Conservation (phyloP, 2,329 filamentous ascomycete genomes). For the Zasmidium citrigriseum region DNA sequence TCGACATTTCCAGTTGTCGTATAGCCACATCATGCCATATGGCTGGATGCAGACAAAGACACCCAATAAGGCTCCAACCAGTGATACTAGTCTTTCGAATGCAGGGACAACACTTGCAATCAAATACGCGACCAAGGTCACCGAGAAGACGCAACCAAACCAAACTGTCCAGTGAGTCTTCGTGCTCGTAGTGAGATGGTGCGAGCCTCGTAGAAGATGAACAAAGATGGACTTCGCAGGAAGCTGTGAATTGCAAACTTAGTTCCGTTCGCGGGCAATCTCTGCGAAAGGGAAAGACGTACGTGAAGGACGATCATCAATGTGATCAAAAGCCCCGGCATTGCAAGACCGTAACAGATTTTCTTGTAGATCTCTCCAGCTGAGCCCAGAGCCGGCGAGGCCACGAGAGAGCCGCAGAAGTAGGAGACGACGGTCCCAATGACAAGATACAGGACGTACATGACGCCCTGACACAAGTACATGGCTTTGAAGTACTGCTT, state of each 20-base stretch:
- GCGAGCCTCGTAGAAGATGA: constrained; percentile 20
- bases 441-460: constrained; percentile 35
- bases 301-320: constrained; percentile 24
- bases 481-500: constrained; percentile 36
- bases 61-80: constrained; percentile 30
- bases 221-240: constrained; percentile 30
- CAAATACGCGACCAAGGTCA: constrained; percentile 27
- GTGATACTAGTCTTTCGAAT: constrained; percentile 26
- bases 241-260: constrained; percentile 1
- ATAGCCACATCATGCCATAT: constrained; percentile 47
- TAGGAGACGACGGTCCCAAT: constrained; percentile 48
- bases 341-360: constrained; percentile 44
- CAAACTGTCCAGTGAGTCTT: constrained; percentile 20
- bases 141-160: constrained; percentile 19
- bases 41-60: constrained; percentile 29
- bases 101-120: constrained; percentile 30
- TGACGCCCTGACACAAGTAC: constrained; percentile 27
- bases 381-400: constrained; percentile 51
- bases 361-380: constrained; percentile 47
- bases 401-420: constrained; percentile 49
- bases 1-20: constrained; percentile 41
- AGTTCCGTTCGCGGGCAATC: too few relatives aligned
- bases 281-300: too few relatives aligned
- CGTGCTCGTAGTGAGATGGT: constrained; percentile 22
- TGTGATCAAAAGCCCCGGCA: constrained; percentile 25